A percentile compares a stretch with the other conserved stretches of the same genome.
Conservation (phyloP, 345 rosid species). For the Microthlaspi erraticum region DNA sequence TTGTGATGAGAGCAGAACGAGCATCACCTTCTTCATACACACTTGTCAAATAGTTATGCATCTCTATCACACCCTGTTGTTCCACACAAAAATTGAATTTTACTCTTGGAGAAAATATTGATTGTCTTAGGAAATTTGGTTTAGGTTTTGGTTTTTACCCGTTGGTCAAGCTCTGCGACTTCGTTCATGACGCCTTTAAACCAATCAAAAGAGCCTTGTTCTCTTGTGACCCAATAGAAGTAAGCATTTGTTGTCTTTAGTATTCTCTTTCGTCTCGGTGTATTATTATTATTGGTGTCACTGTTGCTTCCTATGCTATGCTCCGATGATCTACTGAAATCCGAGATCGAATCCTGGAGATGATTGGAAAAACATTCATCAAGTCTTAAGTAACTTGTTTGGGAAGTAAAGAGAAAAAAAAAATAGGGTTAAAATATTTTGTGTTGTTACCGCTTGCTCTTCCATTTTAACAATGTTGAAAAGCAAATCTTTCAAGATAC, state of each 20-base stretch:
- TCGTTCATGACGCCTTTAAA: slow-evolving; percentile 99
- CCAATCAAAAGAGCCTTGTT: slow-evolving; percentile 99
- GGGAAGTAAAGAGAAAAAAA: not conserved
- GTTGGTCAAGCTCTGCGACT: slow-evolving; percentile 89
- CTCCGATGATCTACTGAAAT: slow-evolving; percentile 73
- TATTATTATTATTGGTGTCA: slow-evolving; percentile 29
- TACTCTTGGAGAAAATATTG: no score
- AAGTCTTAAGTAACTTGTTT: not conserved
- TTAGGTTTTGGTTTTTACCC: slow-evolving; percentile 56
- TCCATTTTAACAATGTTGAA: slow-evolving; percentile 89
- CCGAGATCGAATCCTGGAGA: slow-evolving; percentile 71
- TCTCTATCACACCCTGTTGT: slow-evolving; percentile 89
- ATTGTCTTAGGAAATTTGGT: not conserved
- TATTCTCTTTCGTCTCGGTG: slow-evolving; percentile 61
- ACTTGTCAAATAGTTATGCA: slow-evolving; percentile 98
- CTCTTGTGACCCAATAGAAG: slow-evolving; percentile 99
- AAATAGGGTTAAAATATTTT: not conserved
- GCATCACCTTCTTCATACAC: slow-evolving; percentile 99
- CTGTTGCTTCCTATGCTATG: slow-evolving; percentile 58
- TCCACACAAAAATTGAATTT: not conserved
- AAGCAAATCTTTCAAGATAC: slow-evolving; percentile 91
- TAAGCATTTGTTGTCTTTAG: slow-evolving; percentile 89
- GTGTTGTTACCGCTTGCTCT: slow-evolving; percentile 67
- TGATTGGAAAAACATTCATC: not conserved
- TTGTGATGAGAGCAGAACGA: slow-evolving; percentile 95